These are phyloP conservation scores for Arabidopsis hybrid DNA, from an alignment of 441 rosid species.

Conservation along the genomic window DNA sequence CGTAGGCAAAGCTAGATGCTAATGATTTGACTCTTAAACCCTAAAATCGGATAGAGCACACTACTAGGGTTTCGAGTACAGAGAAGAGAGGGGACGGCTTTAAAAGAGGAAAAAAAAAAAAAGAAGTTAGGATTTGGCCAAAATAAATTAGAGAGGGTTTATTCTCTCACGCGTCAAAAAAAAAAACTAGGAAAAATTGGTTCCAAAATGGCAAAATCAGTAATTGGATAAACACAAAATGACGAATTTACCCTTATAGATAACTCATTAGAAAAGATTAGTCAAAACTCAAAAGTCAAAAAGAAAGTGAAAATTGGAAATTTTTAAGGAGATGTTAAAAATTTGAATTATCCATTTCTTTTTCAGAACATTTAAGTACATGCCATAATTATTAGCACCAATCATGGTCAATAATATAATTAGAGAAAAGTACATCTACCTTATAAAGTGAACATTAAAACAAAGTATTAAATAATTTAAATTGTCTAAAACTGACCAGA, in stretches of 20 bases:
- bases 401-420: neutral
- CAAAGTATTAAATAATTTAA: neutral
- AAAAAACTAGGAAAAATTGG: neutral
- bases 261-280: neutral
- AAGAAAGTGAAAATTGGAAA: neutral
- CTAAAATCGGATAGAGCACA: constrained; percentile 35
- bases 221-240: neutral
- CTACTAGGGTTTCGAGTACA: constrained; percentile 54
- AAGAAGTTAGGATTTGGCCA: neutral
- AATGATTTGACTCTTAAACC: constrained; percentile 30
- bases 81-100: constrained; percentile 11
- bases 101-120: neutral
- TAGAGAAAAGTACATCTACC: neutral
- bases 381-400: neutral
- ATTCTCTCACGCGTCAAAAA: neutral
- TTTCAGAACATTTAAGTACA: neutral
- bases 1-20: neutral
- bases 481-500: neutral
- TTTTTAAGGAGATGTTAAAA: neutral
- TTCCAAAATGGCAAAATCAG: constrained; percentile 18
- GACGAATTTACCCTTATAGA: neutral
- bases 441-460: neutral
- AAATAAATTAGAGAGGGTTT: neutral
- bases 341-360: too few relatives aligned
- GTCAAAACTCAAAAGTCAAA: neutral